Evolutionary conservation across 176 grass and related monocot species (phyloP).

Genomic region (Oryza brachyantha): DNA sequence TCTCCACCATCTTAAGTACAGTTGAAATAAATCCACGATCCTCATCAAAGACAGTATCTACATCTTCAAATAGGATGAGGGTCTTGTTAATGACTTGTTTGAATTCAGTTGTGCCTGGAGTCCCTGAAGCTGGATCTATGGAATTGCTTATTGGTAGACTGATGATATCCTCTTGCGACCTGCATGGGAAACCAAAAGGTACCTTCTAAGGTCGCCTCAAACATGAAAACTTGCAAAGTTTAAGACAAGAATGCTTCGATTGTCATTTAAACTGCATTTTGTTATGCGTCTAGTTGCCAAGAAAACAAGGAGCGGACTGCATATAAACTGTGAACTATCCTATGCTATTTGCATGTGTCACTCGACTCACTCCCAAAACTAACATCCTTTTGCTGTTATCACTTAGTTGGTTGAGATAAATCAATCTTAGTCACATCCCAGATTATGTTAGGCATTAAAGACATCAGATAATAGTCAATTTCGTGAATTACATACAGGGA

Average conservation of each 20-base stretch:
- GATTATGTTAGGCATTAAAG: background rate
- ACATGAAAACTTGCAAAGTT: conserved; percentile 1
- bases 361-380: background rate
- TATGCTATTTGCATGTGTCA: background rate
- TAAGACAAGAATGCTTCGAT: conserved; percentile 22
- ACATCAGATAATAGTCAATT: background rate
- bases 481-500: background rate
- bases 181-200: conserved; percentile 32
- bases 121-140: conserved; percentile 34
- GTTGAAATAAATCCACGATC: conserved; percentile 87
- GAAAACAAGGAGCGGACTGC: background rate
- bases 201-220: conserved; percentile 15
- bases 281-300: background rate
- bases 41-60: conserved; percentile 92
- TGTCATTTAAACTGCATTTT: background rate
- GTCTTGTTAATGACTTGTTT: conserved; percentile 69
- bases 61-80: conserved; percentile 89
- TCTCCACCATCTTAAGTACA: conserved; percentile 72
- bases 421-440: background rate
- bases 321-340: background rate
- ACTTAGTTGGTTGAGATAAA: background rate
- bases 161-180: conserved; percentile 60
- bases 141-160: conserved; percentile 28
- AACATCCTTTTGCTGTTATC: background rate
- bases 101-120: conserved; percentile 39